Conservation (phyloP, 2,329 filamentous ascomycete species). For the Madurella fahalii region DNA sequence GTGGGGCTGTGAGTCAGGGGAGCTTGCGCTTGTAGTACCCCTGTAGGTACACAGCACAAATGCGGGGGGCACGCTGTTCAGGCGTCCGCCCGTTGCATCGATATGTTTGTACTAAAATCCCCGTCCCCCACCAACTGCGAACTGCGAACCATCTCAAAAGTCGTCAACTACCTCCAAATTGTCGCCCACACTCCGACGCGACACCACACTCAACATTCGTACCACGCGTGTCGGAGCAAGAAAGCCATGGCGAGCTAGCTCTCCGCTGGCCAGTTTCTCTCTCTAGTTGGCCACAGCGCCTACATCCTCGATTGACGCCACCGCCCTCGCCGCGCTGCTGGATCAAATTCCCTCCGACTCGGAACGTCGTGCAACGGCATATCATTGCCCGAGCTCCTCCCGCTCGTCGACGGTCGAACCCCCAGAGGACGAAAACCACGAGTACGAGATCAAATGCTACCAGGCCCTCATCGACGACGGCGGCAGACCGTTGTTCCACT, state of each 20-base stretch:
- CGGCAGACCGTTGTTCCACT: background rate
- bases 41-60: too few relatives aligned
- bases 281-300: too few relatives aligned
- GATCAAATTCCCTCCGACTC: background rate
- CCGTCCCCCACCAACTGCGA: too few relatives aligned
- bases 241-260: background rate
- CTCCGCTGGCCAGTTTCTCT: too few relatives aligned
- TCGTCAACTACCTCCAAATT: too few relatives aligned
- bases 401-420: background rate
- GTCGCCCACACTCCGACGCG: background rate
- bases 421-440: background rate
- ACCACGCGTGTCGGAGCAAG: background rate
- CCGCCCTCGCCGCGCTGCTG: background rate
- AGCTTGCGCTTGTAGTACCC: too few relatives aligned
- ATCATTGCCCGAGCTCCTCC: background rate
- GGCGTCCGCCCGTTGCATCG: too few relatives aligned
- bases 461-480: conserved; percentile 1
- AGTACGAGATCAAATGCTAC: conserved; percentile 1
- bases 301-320: background rate
- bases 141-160: too few relatives aligned
- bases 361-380: background rate
- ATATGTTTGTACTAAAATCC: too few relatives aligned
- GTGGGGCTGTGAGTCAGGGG: too few relatives aligned
- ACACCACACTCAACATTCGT: background rate
- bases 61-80: too few relatives aligned